Evolutionary conservation across 2,329 filamentous ascomycete genomes (phyloP), one percentile per base, ranked within the genome.

Genomic region (Calonectria naviculata): DNA sequence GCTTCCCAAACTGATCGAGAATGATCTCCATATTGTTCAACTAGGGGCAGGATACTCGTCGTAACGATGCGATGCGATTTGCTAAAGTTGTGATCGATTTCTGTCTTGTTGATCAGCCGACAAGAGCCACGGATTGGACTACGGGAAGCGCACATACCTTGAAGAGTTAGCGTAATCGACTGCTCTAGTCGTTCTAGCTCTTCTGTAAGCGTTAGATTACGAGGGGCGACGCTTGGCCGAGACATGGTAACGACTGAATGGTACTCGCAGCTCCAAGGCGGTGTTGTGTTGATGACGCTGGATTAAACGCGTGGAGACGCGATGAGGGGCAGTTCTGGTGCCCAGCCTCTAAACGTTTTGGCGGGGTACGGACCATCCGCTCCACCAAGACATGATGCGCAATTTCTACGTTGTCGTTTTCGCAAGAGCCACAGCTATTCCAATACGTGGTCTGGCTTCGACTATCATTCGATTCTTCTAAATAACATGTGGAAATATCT

Each of bases 31-130:
- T 99, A 99, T 80, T 97, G 93, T 81, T 98, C 96, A 24, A 99
- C 95, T 1, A 98, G 89, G 1, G 97, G 97, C 4, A 99, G 85
- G 67, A 99, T 98, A 80, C 92, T 97, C 1, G 93, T 93, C 0
- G 97, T 98, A 44, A 99, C 96, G 71, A 99, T 98, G 73, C 95
- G 93, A 83, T 99, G 97, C 34, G 97, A 95, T 80, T 94, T 95
- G 85, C 94, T 98, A 83, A 99, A 99, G 85, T 99, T 99, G 84
- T 95, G 94, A 82, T 99, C 97, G 85, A 99, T 99, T 87, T 99
- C 97, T 97, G 78, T 19, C 47, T 36, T 31, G 21, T 15, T 29
- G 34, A 66, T 70, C 52, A 70, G 66, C 56, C 31, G 15, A 56
- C 26, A 67, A 36, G 17, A 28, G 17, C 26, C 8, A 15, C 19